A percentile compares a stretch with the other conserved stretches of the same genome.
phyloP scores from a whole-genome alignment of 164 flowering plant species.

The Tinospora cordifolia region DNA sequence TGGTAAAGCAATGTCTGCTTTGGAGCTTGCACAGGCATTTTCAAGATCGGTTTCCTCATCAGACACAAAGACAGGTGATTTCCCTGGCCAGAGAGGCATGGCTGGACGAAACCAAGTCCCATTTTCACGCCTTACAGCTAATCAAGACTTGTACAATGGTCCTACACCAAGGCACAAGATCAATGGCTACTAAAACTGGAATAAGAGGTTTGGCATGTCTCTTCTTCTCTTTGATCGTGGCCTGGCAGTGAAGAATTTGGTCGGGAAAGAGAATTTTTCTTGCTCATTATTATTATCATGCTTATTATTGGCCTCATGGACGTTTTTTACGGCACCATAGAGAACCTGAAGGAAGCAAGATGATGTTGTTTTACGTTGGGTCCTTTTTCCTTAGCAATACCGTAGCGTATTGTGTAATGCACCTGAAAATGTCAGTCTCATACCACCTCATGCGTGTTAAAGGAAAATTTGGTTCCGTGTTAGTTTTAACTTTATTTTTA shows the following conservation, averaged over 20 bases:
- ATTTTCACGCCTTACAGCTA: slow-evolving; percentile 47
- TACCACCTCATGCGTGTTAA: too few relatives aligned
- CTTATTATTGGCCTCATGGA: background rate
- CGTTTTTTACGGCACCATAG: background rate
- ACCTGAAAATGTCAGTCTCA: background rate
- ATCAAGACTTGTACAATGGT: slow-evolving; percentile 25
- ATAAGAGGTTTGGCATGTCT: background rate
- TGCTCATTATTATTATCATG: background rate
- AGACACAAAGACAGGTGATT: slow-evolving; percentile 33
- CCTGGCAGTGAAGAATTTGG: background rate
- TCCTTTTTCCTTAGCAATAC: background rate
- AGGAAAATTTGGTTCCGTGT: background rate
- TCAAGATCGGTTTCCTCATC: slow-evolving; percentile 43
- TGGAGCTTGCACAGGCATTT: slow-evolving; percentile 24
- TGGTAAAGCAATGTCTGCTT: slow-evolving; percentile 16
- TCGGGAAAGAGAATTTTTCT: background rate
- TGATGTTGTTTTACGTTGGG: background rate
- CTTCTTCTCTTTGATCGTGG: background rate
- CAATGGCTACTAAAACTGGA: slow-evolving; percentile 30
- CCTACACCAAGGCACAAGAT: slow-evolving; percentile 27
- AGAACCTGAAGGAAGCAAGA: too few relatives aligned
- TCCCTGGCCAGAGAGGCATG: slow-evolving; percentile 35
- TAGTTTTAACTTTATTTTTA: background rate
- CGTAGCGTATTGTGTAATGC: slow-evolving; percentile 1
- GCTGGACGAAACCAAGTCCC: slow-evolving; percentile 50